A percentile compares a stretch with the other conserved stretches of the same genome.
Conservation (phyloP, 2,329 filamentous ascomycete genomes). For the Eurotiales sp. region DNA sequence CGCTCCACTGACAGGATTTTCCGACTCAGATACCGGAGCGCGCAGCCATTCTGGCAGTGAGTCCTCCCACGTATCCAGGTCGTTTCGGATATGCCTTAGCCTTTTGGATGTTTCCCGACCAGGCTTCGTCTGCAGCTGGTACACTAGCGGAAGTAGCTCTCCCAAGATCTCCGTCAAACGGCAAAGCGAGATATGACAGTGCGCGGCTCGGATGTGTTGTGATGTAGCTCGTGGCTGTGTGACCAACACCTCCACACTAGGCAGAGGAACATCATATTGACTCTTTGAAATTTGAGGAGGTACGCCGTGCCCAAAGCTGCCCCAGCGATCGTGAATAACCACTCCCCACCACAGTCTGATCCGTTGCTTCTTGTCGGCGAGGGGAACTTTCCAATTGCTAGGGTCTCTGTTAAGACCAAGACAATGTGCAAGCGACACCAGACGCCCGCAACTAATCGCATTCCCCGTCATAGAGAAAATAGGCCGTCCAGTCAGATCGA, state of each 20-base stretch:
- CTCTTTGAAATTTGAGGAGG: conserved; percentile 52
- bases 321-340: conserved; percentile 55
- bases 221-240: conserved; percentile 32
- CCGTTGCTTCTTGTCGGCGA: conserved; percentile 49
- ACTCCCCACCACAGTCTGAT: conserved; percentile 57
- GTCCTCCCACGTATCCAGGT: conserved; percentile 45
- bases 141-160: conserved; percentile 44
- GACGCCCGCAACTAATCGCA: conserved; percentile 52
- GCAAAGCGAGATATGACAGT: conserved; percentile 53
- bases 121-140: conserved; percentile 41
- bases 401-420: conserved; percentile 56
- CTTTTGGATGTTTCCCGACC: conserved; percentile 44
- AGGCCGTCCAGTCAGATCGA: conserved; percentile 59
- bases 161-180: conserved; percentile 46
- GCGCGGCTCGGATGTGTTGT: conserved; percentile 44
- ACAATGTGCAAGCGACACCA: conserved; percentile 53
- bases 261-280: conserved; percentile 55
- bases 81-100: conserved; percentile 43
- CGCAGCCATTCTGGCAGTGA: conserved; percentile 43
- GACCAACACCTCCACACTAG: conserved; percentile 43
- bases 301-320: conserved; percentile 54
- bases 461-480: conserved; percentile 59
- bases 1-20: conserved; percentile 37
- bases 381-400: conserved; percentile 50
- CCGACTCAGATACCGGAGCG: conserved; percentile 28